Evolutionary conservation across 768 basidiomycete genomes (phyloP).

Genomic region (Myochromella boudieri): DNA sequence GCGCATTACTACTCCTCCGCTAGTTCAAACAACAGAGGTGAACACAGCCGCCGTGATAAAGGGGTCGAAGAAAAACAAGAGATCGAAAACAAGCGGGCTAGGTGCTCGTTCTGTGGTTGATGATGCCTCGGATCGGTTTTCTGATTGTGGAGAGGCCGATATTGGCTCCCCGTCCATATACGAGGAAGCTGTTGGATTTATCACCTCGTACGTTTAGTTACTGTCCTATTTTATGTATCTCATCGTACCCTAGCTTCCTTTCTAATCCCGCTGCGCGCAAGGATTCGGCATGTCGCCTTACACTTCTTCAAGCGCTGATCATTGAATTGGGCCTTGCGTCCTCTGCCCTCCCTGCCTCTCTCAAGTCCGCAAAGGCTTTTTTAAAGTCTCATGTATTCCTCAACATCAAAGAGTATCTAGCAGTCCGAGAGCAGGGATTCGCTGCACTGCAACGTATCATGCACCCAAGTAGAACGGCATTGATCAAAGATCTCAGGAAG

Average conservation of each 20-base stretch:
- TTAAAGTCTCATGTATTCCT: constrained; percentile 68
- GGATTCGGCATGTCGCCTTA: constrained; percentile 48
- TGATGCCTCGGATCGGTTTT: constrained; percentile 46
- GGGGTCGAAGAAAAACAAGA: constrained; percentile 16
- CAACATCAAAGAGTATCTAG: constrained; percentile 74
- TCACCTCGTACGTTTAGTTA: constrained; percentile 54
- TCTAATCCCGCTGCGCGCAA: constrained; percentile 44
- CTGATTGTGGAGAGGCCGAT: constrained; percentile 32
- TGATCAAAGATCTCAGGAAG: constrained; percentile 59
- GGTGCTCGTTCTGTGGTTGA: constrained; percentile 48
- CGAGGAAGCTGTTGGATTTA: constrained; percentile 58
- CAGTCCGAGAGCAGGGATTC: constrained; percentile 61
- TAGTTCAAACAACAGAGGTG: constrained; percentile 12
- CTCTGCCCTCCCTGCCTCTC: constrained; percentile 51
- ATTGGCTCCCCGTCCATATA: constrained; percentile 38
- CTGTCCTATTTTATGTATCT: neutral
- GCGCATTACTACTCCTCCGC: constrained; percentile 1
- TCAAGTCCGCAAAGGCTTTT: constrained; percentile 67
- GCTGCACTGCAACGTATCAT: constrained; percentile 59
- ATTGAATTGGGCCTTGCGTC: constrained; percentile 71
- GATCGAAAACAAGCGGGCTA: constrained; percentile 20
- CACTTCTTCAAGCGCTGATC: constrained; percentile 70
- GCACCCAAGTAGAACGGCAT: constrained; percentile 59
- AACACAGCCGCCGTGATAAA: constrained; percentile 11
- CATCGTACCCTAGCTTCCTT: constrained; percentile 41